Conservation (phyloP, 306 rosid genomes). For the Cyamopsis tetragonoloba region DNA sequence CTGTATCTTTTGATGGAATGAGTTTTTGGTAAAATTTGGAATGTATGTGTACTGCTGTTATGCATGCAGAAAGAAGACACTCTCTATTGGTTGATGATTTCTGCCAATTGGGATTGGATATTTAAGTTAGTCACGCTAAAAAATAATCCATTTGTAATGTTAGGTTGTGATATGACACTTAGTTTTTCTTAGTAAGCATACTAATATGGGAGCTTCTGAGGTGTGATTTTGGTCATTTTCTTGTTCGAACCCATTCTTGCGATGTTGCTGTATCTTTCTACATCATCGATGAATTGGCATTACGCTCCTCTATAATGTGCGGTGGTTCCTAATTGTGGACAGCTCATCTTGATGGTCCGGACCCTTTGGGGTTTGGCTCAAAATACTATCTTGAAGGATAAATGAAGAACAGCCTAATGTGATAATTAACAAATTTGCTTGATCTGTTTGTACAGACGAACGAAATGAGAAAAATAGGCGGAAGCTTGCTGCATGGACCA, state of each 20-base stretch:
- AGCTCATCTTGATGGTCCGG: neutral
- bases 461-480: conserved; percentile 51
- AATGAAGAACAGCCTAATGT: neutral
- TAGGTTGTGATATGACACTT: no score
- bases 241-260: no score
- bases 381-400: neutral
- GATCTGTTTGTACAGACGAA: conserved; percentile 33
- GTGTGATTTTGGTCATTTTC: no score
- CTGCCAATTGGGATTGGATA: neutral
- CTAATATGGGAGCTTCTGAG: no score
- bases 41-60: neutral
- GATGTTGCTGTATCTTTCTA: neutral
- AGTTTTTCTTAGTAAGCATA: no score
- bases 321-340: neutral
- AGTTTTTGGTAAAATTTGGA: neutral
- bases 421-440: conserved; percentile 16
- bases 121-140: neutral
- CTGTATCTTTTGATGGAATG: neutral
- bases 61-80: conserved; percentile 1
- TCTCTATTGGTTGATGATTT: neutral
- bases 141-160: no score
- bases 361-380: neutral
- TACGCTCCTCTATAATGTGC: neutral
- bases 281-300: neutral
- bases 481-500: conserved; percentile 64